phyloP scores from a whole-genome alignment of 176 grass and related monocot genomes.

The Poa annua region DNA sequence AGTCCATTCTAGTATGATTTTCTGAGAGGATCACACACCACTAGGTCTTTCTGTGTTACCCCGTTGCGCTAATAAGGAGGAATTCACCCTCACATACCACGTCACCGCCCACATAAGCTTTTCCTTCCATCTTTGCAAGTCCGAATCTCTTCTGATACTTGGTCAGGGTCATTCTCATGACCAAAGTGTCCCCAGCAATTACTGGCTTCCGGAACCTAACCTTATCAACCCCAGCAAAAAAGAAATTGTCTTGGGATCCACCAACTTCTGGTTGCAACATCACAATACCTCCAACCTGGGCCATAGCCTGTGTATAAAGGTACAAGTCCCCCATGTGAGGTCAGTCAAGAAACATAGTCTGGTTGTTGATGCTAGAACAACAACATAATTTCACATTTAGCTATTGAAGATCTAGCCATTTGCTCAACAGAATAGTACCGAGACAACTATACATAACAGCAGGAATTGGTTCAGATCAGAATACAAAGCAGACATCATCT shows the following conservation, averaged over 20 bases:
- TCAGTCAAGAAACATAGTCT: background rate
- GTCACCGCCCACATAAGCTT: conserved; percentile 90
- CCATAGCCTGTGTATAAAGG: conserved; percentile 76
- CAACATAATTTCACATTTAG: background rate
- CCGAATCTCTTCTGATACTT: conserved; percentile 93
- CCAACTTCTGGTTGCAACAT: conserved; percentile 95
- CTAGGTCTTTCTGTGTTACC: conserved; percentile 23
- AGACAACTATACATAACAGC: background rate
- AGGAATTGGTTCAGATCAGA: background rate
- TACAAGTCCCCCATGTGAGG: conserved; percentile 7
- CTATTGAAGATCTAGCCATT: conserved; percentile 1
- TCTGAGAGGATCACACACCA: background rate
- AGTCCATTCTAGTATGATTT: background rate
- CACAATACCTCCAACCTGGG: conserved; percentile 88
- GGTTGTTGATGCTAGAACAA: background rate
- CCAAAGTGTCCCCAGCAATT: conserved; percentile 84
- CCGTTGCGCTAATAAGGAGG: conserved; percentile 66
- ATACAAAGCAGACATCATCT: background rate
- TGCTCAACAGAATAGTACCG: background rate
- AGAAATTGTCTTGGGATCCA: conserved; percentile 93
- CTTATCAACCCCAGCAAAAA: conserved; percentile 86
- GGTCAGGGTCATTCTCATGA: conserved; percentile 97
- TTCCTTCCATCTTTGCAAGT: conserved; percentile 96
- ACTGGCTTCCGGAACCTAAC: conserved; percentile 95
- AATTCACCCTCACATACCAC: conserved; percentile 94